Conservation (phyloP, 1,139 yeast genomes). For the Candida sanyaensis region DNA sequence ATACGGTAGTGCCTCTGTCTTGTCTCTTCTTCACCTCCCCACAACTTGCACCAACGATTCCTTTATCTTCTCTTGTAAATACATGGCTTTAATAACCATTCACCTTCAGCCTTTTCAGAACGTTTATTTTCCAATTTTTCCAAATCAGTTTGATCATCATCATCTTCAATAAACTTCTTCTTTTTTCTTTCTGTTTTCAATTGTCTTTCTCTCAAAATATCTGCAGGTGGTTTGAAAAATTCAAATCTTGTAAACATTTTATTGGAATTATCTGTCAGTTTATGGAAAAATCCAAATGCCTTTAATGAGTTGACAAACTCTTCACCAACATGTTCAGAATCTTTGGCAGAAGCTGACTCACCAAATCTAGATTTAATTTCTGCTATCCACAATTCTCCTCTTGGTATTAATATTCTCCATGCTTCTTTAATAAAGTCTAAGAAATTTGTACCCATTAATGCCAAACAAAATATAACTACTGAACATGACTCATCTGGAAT, state of each 20-base stretch:
- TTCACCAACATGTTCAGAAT: constrained; percentile 51
- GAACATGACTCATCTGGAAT: constrained; percentile 75
- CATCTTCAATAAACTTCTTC: constrained; percentile 72
- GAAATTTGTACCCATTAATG: constrained; percentile 96
- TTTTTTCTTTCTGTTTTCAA: constrained; percentile 64
- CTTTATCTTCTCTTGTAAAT: constrained; percentile 82
- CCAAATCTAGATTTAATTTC: constrained; percentile 92
- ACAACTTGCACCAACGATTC: not conserved
- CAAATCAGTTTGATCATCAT: constrained; percentile 65
- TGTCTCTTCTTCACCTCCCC: too few species aligned
- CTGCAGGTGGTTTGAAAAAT: constrained; percentile 83
- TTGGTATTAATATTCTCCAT: constrained; percentile 78
- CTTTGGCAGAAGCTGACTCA: constrained; percentile 40
- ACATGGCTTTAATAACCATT: constrained; percentile 93
- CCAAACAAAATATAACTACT: constrained; percentile 86
- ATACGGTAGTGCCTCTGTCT: too few species aligned
- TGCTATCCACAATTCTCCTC: constrained; percentile 96
- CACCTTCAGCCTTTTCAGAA: constrained; percentile 67
- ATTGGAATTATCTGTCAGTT: constrained; percentile 81
- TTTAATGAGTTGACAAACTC: constrained; percentile 81
- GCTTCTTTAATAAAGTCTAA: constrained; percentile 91
- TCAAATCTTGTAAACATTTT: constrained; percentile 95
- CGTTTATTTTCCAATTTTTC: constrained; percentile 60
- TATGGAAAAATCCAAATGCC: constrained; percentile 82
- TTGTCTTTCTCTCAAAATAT: constrained; percentile 64